Evolutionary conservation across 164 flowering plant species (phyloP), one percentile per base, ranked within the genome.

Genomic region (Umbellularia californica): DNA sequence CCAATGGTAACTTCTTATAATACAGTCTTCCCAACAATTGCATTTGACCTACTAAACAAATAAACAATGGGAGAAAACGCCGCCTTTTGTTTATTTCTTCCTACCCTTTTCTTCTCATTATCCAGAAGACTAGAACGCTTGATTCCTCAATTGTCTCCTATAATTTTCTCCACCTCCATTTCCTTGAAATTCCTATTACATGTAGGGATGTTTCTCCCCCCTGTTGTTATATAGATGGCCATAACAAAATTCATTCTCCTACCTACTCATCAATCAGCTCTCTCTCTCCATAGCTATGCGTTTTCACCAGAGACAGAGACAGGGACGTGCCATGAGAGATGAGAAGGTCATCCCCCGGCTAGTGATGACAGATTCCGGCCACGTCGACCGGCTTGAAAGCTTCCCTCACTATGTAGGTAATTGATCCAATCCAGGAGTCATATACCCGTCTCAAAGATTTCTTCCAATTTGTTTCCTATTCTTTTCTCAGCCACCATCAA

Each of bases 401-500:
- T 95, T 95, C 82, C 83, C 97, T 50, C 86, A 87, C 72, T 95
- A 95, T 72, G 93, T 95, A 69, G 99, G 99, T 93, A 89, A 72
- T 35, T 58, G 11, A 15, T 19, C 63, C 19, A 23, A 9, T 52
- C 60, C 70, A 27, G 27, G 47, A 41, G 11, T 41, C 47, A 41
- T 9, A 41, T 41, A 41, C 2, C 47, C 47, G 9, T 41, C 47
- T 41, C 47, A 41, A 35, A 41, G 11, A 30, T 30, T 30, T 30
- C 35, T 41, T 41, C 0, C 47, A 5, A 41, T 7, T 6, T 41
- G 35, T 41, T 41, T 41, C 0, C 47, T 41, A 0, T 41, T 9
- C 10, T 5, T 35, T 35, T 41, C 47, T 41, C 11, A 41, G 47
- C 47, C 47, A 41, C 0, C 11, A 41, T 6, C 47, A 30, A 30